Conservation (phyloP, 1,139 yeast species). For the Kodamaea sp. region DNA sequence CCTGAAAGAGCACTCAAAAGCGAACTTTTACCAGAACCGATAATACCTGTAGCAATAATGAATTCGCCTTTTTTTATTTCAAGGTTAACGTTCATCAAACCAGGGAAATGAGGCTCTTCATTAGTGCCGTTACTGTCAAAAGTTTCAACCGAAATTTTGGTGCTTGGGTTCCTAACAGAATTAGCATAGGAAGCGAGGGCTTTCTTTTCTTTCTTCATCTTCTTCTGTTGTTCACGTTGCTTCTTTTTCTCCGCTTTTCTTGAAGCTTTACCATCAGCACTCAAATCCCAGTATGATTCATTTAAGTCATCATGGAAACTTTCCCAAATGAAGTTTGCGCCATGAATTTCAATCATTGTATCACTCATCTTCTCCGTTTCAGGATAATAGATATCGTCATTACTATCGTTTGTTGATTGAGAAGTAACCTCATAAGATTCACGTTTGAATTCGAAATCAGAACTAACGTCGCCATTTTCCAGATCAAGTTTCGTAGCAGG, state of each 20-base stretch:
- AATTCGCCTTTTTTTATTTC: constrained; percentile 29
- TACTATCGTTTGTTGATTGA: constrained; percentile 3
- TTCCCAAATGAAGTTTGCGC: constrained; percentile 39
- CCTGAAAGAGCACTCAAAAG: constrained; percentile 38
- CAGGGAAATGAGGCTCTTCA: constrained; percentile 21
- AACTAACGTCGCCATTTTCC: constrained; percentile 11
- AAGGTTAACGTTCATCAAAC: constrained; percentile 30
- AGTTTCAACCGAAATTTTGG: constrained; percentile 11
- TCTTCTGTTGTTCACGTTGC: constrained; percentile 11
- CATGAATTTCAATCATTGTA: constrained; percentile 23
- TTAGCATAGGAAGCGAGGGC: constrained; percentile 11
- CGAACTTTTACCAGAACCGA: constrained; percentile 42
- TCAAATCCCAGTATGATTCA: constrained; percentile 24
- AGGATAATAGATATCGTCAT: constrained; percentile 1
- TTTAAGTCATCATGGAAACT: constrained; percentile 28
- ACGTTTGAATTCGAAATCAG: constrained; percentile 16
- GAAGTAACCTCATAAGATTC: constrained; percentile 6
- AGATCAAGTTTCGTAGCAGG: neutral
- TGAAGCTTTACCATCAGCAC: constrained; percentile 15
- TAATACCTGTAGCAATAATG: constrained; percentile 38
- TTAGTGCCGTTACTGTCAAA: constrained; percentile 12
- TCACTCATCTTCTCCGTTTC: constrained; percentile 5
- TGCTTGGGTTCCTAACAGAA: constrained; percentile 8
- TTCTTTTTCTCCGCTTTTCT: constrained; percentile 15
- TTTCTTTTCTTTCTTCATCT: constrained; percentile 17